Base-by-base conservation (phyloP, 148 eudicot species). In the Drosera capensis region DNA sequence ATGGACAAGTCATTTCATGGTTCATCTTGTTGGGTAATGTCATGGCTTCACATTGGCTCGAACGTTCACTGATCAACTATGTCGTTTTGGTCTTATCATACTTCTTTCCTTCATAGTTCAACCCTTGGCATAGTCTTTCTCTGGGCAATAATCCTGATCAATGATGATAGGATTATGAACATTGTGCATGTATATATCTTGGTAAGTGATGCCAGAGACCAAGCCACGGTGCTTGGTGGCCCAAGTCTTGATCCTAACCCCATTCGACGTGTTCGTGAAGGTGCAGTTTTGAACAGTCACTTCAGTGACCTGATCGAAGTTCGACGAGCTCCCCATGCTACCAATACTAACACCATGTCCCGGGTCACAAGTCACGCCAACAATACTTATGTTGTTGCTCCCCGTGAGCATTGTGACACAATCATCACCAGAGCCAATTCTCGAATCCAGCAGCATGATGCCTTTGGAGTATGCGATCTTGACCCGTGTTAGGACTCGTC, bases 301-400 rank as follows among this genome's bases (percentile, higher is more conserved):
- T 1, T 55, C 34, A 2, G 38, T 48, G 9, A 68, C 65, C 3
- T 5, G 51, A 1, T 68, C 65, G 2, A 46, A 34, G 1, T 26
- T 15, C n/a, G 48, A 19, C 0, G 28, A 2, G 6, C 38, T 23
- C 1, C 73, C 68, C 8, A 68, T 8, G 23, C 72, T 68, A n/a
- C 72, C 72, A 1, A 68, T 62, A 43, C 72, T 68, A 8, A 67
- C 22, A 0, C 67, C 72, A 20, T 67, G 72, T 1, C 67, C 67
- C 1, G 72, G 72, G 8, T 68, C 72, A 20, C 72, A 68, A 8
- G 2, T 0, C 17, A 68, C 58, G 7, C 49, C 11, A 3, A 18
- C 45, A 0, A 62, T 41, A 3, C 16, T 53, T 2, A 68, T 15
- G 28, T 62, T 29, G 14, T 21, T 48, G 38, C 53, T 47, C 5